Conservation (phyloP, 116 monocot species). For the Dioscorea cayenensis region DNA sequence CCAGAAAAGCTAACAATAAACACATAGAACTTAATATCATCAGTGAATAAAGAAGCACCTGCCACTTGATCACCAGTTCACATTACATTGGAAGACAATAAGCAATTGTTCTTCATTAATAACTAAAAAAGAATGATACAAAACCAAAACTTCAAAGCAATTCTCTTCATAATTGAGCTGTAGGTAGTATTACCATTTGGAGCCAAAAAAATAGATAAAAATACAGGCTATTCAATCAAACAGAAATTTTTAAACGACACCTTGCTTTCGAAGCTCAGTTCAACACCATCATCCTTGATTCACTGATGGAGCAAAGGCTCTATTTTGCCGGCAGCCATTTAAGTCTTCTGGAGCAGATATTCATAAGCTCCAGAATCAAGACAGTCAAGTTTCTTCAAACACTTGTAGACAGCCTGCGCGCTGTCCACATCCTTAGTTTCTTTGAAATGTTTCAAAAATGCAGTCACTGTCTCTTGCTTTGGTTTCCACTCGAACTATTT, state of each 20-base stretch:
- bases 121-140: too few species aligned
- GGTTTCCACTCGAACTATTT: slow-evolving; percentile 26
- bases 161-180: too few species aligned
- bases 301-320: slow-evolving; percentile 3
- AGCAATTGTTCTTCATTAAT: too few species aligned
- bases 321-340: slow-evolving; percentile 2
- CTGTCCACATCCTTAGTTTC: slow-evolving; percentile 28
- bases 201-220: neutral
- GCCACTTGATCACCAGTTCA: too few species aligned
- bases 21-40: too few species aligned
- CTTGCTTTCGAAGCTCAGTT: neutral
- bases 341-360: slow-evolving; percentile 1
- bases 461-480: slow-evolving; percentile 12
- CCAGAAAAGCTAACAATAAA: too few species aligned
- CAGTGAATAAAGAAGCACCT: too few species aligned
- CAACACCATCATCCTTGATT: slow-evolving; percentile 11
- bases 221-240: neutral
- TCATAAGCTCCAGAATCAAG: slow-evolving; percentile 11
- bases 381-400: slow-evolving; percentile 21
- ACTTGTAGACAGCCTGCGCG: slow-evolving; percentile 22
- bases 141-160: too few species aligned
- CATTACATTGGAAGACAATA: too few species aligned
- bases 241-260: slow-evolving; percentile 9
- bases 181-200: too few species aligned
- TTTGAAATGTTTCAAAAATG: slow-evolving; percentile 28